A percentile compares a stretch with the other conserved stretches of the same genome.
These are phyloP conservation scores for Jaminaea rosea DNA, from an alignment of 1,284 basidiomycete species.

Conservation along the genomic window DNA sequence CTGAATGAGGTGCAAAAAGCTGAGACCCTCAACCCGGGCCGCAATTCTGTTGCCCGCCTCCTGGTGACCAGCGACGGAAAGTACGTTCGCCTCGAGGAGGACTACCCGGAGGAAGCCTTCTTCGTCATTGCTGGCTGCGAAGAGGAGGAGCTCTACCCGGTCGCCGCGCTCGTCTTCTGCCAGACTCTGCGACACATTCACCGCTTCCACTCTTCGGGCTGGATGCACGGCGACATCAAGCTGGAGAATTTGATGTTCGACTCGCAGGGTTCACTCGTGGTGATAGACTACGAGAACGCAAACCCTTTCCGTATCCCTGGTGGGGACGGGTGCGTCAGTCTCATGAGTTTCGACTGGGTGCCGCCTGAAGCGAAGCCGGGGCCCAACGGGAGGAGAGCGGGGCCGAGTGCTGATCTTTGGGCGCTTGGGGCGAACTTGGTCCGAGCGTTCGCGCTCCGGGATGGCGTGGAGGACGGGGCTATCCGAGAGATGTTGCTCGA, in stretches of 20 bases:
- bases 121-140: conserved; percentile 44
- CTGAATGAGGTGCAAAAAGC: conserved; percentile 44
- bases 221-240: conserved; percentile 46
- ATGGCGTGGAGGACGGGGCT: conserved; percentile 29
- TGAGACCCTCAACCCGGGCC: conserved; percentile 31
- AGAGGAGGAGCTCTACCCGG: conserved; percentile 34
- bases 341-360: conserved; percentile 42
- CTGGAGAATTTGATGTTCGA: conserved; percentile 45
- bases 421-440: conserved; percentile 42
- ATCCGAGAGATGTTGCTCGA: conserved; percentile 30
- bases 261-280: conserved; percentile 23
- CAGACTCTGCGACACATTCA: conserved; percentile 29
- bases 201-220: conserved; percentile 36
- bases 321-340: conserved; percentile 36
- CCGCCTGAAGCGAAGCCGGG: conserved; percentile 37
- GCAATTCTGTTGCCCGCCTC: conserved; percentile 21
- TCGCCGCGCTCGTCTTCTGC: conserved; percentile 32
- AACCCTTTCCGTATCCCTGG: conserved; percentile 36
- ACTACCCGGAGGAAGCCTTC: conserved; percentile 45
- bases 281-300: conserved; percentile 45
- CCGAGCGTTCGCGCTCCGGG: conserved; percentile 38
- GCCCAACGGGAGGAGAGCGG: conserved; percentile 33
- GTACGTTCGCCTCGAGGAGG: conserved; percentile 39
- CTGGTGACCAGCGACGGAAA: conserved; percentile 37
- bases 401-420: conserved; percentile 39